Base-by-base conservation (phyloP, 345 rosid genomes). In the Lumnitzera racemosa region DNA sequence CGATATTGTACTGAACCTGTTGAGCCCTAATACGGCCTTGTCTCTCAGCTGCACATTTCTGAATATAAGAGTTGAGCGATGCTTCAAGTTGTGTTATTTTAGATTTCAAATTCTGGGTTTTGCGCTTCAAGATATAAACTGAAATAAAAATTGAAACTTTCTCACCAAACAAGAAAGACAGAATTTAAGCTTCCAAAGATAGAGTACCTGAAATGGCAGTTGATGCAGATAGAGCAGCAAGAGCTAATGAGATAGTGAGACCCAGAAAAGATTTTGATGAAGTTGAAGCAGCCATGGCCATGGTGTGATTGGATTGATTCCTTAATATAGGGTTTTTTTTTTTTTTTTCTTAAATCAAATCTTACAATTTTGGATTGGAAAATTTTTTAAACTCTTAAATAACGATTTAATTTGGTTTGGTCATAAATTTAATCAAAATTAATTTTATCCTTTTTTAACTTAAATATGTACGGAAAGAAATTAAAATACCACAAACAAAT, bases 11-110 rank as follows among this genome's bases (percentile, higher is more conserved):
- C 57, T 51, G 59, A 55, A 87, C 98, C 91, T 89, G 94, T 59
- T 89, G 96, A 71, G 96, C 83, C 64, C 89, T 77, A 63, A 87
- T 81, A 61, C 96, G 94, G 59, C 94, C 98, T 76, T 82, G 89
- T 64, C 98, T 75, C 79, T 92, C 96, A 13, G 96, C 80, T 51
- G 87, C 81, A 74, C 84, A 72, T 72, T 83, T 89, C 24, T 81
- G 79, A 53, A 54, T n/a, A 11, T 86, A 72, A 13, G 87, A 80
- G 59, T 78, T 73, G 68, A 92, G 80, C 69, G 89, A 79, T 53
- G 62, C 74, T 63, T 82, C 73, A 51, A 92, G 88, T 73, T 82
- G 80, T 25, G 67, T 54, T 55, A 81, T 29, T 74, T 65, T 86
- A 46, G 56, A 54, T 25, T 71, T 67, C 70, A 70, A 53, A 36